A percentile compares a stretch with the other conserved stretches of the same genome.
These are phyloP conservation scores for Apiospora aurea DNA, from an alignment of 2,329 filamentous ascomycete genomes.

Conservation along the genomic window DNA sequence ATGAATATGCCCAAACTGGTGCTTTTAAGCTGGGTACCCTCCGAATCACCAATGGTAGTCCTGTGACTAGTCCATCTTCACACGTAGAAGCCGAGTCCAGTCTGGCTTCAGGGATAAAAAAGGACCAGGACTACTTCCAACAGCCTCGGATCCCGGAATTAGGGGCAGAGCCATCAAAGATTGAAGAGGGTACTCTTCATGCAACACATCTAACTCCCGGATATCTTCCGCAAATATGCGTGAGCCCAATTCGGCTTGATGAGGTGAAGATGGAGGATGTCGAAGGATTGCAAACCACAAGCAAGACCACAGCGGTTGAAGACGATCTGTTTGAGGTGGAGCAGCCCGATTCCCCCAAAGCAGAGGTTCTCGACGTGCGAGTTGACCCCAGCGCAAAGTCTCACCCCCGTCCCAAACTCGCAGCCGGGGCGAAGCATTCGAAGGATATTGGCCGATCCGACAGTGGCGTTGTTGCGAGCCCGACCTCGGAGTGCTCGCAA, in stretches of 20 bases:
- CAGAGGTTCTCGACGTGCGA: slow-evolving; percentile 39
- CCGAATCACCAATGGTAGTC: slow-evolving; percentile 68
- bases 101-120: slow-evolving; percentile 15
- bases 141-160: background rate
- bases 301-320: slow-evolving; percentile 56
- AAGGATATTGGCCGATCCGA: slow-evolving; percentile 49
- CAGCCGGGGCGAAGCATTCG: slow-evolving; percentile 31
- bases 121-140: slow-evolving; percentile 30
- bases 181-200: background rate
- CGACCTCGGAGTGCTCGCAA: slow-evolving; percentile 49
- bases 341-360: slow-evolving; percentile 36
- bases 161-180: background rate
- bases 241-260: slow-evolving; percentile 7
- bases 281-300: slow-evolving; percentile 49
- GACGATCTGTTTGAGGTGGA: slow-evolving; percentile 56
- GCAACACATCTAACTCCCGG: background rate
- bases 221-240: background rate
- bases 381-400: slow-evolving; percentile 53
- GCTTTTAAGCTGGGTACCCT: slow-evolving; percentile 69
- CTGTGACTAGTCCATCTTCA: slow-evolving; percentile 52
- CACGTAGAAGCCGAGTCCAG: slow-evolving; percentile 26
- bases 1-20: slow-evolving; percentile 66
- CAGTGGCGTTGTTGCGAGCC: slow-evolving; percentile 58
- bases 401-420: slow-evolving; percentile 33
- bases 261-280: background rate